A percentile compares a stretch with the other conserved stretches of the same genome.
Conservation (phyloP, 1,284 basidiomycete genomes). For the Stygiomarasmius scandens region DNA sequence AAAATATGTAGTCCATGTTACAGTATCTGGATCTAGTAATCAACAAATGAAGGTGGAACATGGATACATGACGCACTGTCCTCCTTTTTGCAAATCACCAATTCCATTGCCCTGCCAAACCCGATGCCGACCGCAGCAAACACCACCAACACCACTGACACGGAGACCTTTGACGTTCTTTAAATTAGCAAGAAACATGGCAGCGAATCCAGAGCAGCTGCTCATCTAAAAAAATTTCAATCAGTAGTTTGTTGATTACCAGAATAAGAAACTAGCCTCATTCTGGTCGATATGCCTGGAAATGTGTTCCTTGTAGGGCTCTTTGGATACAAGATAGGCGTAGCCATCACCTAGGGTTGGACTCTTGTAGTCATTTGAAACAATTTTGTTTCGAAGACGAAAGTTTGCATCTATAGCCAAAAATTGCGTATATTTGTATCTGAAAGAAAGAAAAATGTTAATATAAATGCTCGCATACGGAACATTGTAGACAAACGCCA, state of each 20-base stretch:
- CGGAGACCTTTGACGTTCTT: conserved; percentile 13
- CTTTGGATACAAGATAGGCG: too few species aligned
- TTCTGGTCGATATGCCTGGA: too few species aligned
- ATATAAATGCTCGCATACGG: conserved; percentile 1
- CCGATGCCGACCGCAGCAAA: conserved; percentile 20
- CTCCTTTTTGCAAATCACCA: conserved; percentile 20
- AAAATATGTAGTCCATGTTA: too few species aligned
- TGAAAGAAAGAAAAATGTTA: conserved; percentile 17
- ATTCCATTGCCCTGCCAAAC: conserved; percentile 20
- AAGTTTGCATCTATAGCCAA: conserved; percentile 18
- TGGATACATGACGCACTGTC: too few species aligned
- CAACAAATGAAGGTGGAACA: too few species aligned
- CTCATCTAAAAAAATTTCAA: conserved; percentile 18
- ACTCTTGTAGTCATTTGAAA: too few species aligned
- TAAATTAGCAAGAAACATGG: conserved; percentile 19
- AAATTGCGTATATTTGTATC: conserved; percentile 16
- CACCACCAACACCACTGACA: conserved; percentile 14
- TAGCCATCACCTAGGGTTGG: too few species aligned
- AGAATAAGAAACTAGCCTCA: too few species aligned
- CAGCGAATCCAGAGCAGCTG: conserved; percentile 23
- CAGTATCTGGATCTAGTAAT: too few species aligned
- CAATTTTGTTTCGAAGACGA: neutral
- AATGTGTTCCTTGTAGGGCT: too few species aligned
- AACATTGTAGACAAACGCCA: neutral
- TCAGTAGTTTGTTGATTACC: neutral